A percentile compares a stretch with the other conserved stretches of the same genome.
Evolutionary conservation across 129 eudicot species (phyloP).

Genomic region (Artemisia argyi): DNA sequence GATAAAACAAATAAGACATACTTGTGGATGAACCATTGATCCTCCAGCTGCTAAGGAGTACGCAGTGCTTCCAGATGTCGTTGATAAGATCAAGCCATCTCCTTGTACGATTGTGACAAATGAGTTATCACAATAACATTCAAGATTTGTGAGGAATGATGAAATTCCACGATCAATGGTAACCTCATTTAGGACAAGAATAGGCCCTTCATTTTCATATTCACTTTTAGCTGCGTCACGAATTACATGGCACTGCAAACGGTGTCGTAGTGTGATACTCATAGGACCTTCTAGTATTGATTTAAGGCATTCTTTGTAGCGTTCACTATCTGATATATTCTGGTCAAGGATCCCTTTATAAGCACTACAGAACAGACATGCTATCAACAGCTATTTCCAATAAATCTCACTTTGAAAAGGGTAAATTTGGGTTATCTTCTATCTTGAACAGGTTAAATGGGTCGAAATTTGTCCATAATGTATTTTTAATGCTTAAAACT

Average conservation of each 20-base stretch:
- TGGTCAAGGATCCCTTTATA: constrained; percentile 41
- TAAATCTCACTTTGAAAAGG: no score
- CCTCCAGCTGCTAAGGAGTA: constrained; percentile 99
- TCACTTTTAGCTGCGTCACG: constrained; percentile 76
- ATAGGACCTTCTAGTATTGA: constrained; percentile 79
- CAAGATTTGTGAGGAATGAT: constrained; percentile 90
- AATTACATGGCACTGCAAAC: constrained; percentile 86
- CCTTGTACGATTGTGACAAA: constrained; percentile 96
- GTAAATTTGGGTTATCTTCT: no score
- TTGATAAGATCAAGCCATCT: constrained; percentile 87
- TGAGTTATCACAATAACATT: constrained; percentile 87
- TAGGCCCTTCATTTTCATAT: constrained; percentile 66
- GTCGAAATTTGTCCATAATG: not conserved
- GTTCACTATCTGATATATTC: constrained; percentile 64
- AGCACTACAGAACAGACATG: no score
- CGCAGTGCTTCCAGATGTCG: constrained; percentile 98
- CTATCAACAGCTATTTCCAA: no score
- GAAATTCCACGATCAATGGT: constrained; percentile 98
- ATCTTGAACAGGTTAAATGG: not conserved
- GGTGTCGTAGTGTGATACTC: constrained; percentile 80
- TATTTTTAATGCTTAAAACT: constrained; percentile 2
- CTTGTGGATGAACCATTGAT: constrained; percentile 99
- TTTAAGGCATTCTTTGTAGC: constrained; percentile 64
- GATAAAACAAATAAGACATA: constrained; percentile 22
- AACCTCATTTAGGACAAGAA: constrained; percentile 87